These are phyloP conservation scores for Saccharomyces hybrid DNA, from an alignment of 1,139 yeast species.

Conservation along the genomic window DNA sequence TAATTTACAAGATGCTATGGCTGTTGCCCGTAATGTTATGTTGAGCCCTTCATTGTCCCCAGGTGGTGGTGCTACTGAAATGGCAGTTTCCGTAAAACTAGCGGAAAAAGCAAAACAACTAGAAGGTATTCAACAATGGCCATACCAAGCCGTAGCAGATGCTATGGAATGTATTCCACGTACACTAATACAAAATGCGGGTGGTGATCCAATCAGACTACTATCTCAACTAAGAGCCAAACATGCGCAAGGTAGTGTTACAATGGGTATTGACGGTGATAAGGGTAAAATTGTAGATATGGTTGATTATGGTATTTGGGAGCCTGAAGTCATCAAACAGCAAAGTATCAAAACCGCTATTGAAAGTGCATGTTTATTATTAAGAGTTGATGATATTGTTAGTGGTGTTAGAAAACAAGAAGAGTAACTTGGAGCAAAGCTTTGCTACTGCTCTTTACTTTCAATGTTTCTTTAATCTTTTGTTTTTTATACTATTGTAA, in stretches of 20 bases:
- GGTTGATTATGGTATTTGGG: slow-evolving; percentile 97
- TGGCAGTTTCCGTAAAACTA: slow-evolving; percentile 89
- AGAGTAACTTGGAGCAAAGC: slow-evolving; percentile 7
- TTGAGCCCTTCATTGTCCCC: slow-evolving; percentile 93
- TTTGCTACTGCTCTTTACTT: background rate
- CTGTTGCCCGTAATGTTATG: slow-evolving; percentile 91
- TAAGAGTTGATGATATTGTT: slow-evolving; percentile 95
- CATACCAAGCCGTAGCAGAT: slow-evolving; percentile 97
- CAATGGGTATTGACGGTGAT: slow-evolving; percentile 93
- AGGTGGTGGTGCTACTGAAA: slow-evolving; percentile 99
- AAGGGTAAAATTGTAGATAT: slow-evolving; percentile 89
- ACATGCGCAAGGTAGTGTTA: slow-evolving; percentile 81
- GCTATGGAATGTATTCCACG: slow-evolving; percentile 98
- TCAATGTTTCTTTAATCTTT: background rate
- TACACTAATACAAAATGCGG: slow-evolving; percentile 93
- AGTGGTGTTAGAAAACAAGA: slow-evolving; percentile 72
- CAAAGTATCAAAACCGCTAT: slow-evolving; percentile 95
- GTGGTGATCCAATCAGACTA: slow-evolving; percentile 88
- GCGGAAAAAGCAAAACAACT: slow-evolving; percentile 86
- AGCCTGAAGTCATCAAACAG: slow-evolving; percentile 95
- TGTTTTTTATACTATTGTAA: background rate
- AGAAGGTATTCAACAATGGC: slow-evolving; percentile 97
- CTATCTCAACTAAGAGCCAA: slow-evolving; percentile 90
- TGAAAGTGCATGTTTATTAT: slow-evolving; percentile 88
- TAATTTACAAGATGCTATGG: slow-evolving; percentile 97